These are phyloP conservation scores for Elsinoe fawcettii DNA, from an alignment of 2,329 filamentous ascomycete genomes.

Conservation along the genomic window DNA sequence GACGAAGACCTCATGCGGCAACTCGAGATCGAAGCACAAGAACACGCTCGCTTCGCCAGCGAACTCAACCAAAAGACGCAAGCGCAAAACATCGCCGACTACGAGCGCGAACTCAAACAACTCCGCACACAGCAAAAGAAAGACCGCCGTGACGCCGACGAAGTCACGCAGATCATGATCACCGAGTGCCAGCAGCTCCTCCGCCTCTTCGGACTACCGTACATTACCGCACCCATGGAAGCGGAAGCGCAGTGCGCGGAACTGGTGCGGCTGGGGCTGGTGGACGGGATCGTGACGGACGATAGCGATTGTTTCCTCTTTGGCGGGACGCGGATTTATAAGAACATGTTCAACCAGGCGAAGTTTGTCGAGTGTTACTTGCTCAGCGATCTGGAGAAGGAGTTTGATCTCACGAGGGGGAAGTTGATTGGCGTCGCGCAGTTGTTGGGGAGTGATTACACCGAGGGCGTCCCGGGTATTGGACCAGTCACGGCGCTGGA, in stretches of 20 bases:
- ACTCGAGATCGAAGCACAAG: constrained; percentile 82
- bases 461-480: constrained; percentile 80
- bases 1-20: constrained; percentile 83
- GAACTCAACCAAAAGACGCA: constrained; percentile 70
- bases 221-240: constrained; percentile 97
- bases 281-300: constrained; percentile 96
- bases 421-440: constrained; percentile 87
- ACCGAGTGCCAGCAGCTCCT: constrained; percentile 89
- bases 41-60: constrained; percentile 87
- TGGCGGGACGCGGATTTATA: constrained; percentile 92
- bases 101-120: constrained; percentile 78
- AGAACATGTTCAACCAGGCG: constrained; percentile 99
- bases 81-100: constrained; percentile 64
- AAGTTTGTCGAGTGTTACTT: constrained; percentile 98
- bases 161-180: constrained; percentile 94
- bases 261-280: constrained; percentile 74
- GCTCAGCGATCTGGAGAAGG: constrained; percentile 71
- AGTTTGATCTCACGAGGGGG: constrained; percentile 76
- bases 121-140: constrained; percentile 93
- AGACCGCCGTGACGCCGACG: constrained; percentile 89
- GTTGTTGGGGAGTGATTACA: constrained; percentile 88
- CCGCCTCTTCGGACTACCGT: constrained; percentile 84
- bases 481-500: constrained; percentile 93
- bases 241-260: constrained; percentile 96
- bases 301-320: constrained; percentile 96